phyloP scores from a whole-genome alignment of 257 asterid species.

The Solanum neorickii region DNA sequence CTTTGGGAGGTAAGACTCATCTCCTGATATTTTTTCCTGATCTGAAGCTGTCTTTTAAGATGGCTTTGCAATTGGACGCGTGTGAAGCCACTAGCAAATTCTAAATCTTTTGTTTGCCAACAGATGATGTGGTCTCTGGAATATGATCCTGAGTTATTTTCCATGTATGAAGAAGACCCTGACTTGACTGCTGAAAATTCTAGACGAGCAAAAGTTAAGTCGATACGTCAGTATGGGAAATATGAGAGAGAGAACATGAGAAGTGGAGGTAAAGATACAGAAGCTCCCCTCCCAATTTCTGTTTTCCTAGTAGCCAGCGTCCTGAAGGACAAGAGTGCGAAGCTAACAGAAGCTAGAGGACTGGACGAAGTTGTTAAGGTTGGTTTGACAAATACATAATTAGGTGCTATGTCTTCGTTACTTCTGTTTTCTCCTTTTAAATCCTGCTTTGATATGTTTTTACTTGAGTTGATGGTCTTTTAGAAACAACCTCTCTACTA shows the following conservation, averaged over 20 bases:
- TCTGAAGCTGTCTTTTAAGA: background rate
- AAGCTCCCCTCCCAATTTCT: constrained; percentile 67
- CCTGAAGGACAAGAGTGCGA: constrained; percentile 57
- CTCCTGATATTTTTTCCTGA: background rate
- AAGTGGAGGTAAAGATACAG: constrained; percentile 26
- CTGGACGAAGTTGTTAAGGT: constrained; percentile 89
- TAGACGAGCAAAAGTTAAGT: constrained; percentile 42
- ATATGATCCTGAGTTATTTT: constrained; percentile 56
- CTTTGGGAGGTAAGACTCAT: constrained; percentile 76
- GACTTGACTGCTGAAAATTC: constrained; percentile 28
- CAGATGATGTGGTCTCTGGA: constrained; percentile 99
- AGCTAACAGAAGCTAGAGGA: constrained; percentile 78
- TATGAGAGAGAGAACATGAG: constrained; percentile 61
- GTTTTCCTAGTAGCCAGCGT: constrained; percentile 91
- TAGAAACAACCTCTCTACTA: background rate
- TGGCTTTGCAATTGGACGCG: background rate
- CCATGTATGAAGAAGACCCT: constrained; percentile 51
- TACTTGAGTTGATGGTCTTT: background rate
- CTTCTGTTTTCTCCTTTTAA: background rate
- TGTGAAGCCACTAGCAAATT: background rate
- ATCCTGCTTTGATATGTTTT: background rate
- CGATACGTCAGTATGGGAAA: constrained; percentile 56
- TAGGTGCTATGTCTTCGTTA: background rate
- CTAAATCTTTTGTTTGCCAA: constrained; percentile 10
- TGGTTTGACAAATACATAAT: background rate